Evolutionary conservation across 2,329 filamentous ascomycete genomes (phyloP).

Genomic region (Colletotrichum abscissum): DNA sequence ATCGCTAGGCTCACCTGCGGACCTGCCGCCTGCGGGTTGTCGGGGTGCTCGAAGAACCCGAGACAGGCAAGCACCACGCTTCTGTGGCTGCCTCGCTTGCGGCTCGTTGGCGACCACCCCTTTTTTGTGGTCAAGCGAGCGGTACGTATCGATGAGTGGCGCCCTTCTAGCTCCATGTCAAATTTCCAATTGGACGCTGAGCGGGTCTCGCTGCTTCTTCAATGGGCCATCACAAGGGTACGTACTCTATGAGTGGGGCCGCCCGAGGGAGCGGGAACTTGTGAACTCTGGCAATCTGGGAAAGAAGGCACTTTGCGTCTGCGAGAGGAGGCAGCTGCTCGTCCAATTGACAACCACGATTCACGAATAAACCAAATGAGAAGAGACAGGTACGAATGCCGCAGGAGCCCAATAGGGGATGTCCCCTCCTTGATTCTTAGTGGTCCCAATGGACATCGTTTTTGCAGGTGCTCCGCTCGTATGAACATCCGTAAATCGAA

Average conservation of each 20-base stretch:
- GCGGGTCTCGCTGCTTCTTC: constrained; percentile 21
- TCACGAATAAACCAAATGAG: background rate
- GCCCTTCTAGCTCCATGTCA: background rate
- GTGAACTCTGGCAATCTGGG: background rate
- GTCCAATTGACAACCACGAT: background rate
- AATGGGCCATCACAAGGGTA: background rate
- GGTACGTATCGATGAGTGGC: constrained; percentile 12
- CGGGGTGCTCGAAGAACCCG: constrained; percentile 33
- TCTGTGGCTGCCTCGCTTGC: constrained; percentile 21
- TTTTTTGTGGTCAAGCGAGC: background rate
- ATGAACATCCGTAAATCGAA: constrained; percentile 29
- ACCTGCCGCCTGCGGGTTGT: constrained; percentile 19
- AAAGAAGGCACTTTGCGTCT: background rate
- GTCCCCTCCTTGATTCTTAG: background rate
- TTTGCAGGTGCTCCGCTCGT: constrained; percentile 11
- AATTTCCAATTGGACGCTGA: constrained; percentile 15
- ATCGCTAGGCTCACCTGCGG: background rate
- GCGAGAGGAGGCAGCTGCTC: background rate
- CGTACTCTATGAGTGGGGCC: background rate
- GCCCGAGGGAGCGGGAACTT: background rate
- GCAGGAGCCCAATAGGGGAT: background rate
- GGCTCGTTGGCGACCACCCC: constrained; percentile 1
- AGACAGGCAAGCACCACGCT: constrained; percentile 10
- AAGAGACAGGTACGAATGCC: background rate
- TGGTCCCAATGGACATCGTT: background rate